Conservation (phyloP, 2,329 filamentous ascomycete species). For the Aspergillus fructus region DNA sequence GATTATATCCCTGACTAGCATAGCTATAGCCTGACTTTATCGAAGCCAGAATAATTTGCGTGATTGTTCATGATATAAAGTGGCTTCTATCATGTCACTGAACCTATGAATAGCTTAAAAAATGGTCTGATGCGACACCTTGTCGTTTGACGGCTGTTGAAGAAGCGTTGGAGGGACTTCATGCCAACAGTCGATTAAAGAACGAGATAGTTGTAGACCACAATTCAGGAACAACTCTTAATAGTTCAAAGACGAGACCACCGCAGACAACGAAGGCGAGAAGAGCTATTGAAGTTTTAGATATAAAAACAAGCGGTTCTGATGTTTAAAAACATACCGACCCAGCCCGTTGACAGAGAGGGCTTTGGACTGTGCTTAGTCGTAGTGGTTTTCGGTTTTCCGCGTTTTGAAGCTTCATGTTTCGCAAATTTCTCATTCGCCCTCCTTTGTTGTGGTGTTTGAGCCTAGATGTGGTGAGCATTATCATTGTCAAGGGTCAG, state of each 20-base stretch:
- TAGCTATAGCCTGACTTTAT: background rate
- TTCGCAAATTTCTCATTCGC: slow-evolving; percentile 63
- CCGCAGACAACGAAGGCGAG: slow-evolving; percentile 65
- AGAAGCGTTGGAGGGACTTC: slow-evolving; percentile 6
- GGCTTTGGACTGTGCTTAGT: slow-evolving; percentile 52
- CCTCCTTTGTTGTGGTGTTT: slow-evolving; percentile 65
- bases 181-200: slow-evolving; percentile 26
- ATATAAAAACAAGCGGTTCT: background rate
- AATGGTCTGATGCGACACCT: background rate
- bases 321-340: slow-evolving; percentile 52
- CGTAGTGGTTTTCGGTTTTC: slow-evolving; percentile 50
- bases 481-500: background rate
- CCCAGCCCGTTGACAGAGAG: slow-evolving; percentile 57
- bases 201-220: slow-evolving; percentile 36
- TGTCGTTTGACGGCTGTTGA: background rate
- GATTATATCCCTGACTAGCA: background rate
- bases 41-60: too few relatives aligned
- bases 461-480: slow-evolving; percentile 44
- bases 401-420: slow-evolving; percentile 60
- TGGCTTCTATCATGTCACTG: too few relatives aligned
- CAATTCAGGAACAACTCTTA: slow-evolving; percentile 45
- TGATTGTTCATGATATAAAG: too few relatives aligned
- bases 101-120: background rate
- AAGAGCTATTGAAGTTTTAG: slow-evolving; percentile 46
- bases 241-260: slow-evolving; percentile 58